These are phyloP conservation scores for Cladosporium sp. DNA, from an alignment of 2,329 filamentous ascomycete species.

Conservation along the genomic window DNA sequence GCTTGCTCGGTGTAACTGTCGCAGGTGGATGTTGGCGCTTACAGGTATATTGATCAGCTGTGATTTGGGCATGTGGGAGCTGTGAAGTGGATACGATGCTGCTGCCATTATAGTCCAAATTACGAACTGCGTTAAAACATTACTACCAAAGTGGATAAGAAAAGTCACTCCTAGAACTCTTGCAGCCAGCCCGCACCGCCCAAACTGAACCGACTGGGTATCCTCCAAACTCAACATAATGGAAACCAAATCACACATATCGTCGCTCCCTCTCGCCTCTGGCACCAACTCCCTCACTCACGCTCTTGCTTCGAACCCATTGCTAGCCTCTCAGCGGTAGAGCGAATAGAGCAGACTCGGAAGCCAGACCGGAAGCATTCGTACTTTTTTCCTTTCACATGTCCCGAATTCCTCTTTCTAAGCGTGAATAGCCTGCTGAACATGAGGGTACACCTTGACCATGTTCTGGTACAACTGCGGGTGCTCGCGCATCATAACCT, in stretches of 20 bases:
- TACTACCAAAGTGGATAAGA: neutral
- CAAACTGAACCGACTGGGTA: neutral
- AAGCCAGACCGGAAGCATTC: neutral
- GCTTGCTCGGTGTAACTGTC: neutral
- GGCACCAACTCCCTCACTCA: neutral
- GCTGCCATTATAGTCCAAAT: neutral
- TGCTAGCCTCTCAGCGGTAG: neutral
- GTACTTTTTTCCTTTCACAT: neutral
- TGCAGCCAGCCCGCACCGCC: too few species aligned
- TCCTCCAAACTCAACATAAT: neutral
- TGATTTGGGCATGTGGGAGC: neutral
- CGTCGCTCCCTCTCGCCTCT: neutral
- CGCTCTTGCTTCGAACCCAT: neutral
- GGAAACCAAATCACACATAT: neutral
- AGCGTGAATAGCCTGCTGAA: conserved; percentile 32
- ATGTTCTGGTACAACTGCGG: conserved; percentile 78
- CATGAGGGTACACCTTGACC: conserved; percentile 75
- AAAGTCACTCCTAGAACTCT: neutral
- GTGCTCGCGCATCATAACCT: conserved; percentile 77
- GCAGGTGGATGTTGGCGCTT: neutral
- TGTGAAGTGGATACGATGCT: neutral
- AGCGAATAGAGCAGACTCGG: neutral
- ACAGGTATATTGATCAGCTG: neutral
- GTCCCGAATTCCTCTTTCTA: conserved; percentile 6
- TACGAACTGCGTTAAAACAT: neutral